Evolutionary conservation across 345 rosid species (phyloP).

Genomic region (Arabidopsis thaliana): TAIR10.1 NC_003074.8:18038001-18038500

Average conservation of each 20-base stretch:
- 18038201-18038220: constrained; percentile 12
- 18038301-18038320: constrained; percentile 14
- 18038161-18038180: background rate
- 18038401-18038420: too few relatives aligned
- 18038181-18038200: constrained; percentile 6
- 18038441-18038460: too few relatives aligned
- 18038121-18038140: constrained; percentile 47
- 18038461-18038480: too few relatives aligned
- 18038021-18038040: constrained; percentile 52
- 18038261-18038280: constrained; percentile 26
- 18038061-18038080: constrained; percentile 48
- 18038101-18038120: constrained; percentile 56
- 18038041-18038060: constrained; percentile 42
- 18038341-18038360: too few relatives aligned
- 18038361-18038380: too few relatives aligned
- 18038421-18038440: too few relatives aligned
- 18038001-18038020: constrained; percentile 42
- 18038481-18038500: too few relatives aligned
- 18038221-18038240: background rate
- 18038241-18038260: constrained; percentile 22
- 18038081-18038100: constrained; percentile 54
- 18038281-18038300: constrained; percentile 6
- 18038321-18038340: too few relatives aligned
- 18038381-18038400: too few relatives aligned
- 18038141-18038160: constrained; percentile 46